A percentile compares a stretch with the other conserved stretches of the same genome.
Conservation (phyloP, 2,329 filamentous ascomycete species). For the Colletotrichum siamense region DNA sequence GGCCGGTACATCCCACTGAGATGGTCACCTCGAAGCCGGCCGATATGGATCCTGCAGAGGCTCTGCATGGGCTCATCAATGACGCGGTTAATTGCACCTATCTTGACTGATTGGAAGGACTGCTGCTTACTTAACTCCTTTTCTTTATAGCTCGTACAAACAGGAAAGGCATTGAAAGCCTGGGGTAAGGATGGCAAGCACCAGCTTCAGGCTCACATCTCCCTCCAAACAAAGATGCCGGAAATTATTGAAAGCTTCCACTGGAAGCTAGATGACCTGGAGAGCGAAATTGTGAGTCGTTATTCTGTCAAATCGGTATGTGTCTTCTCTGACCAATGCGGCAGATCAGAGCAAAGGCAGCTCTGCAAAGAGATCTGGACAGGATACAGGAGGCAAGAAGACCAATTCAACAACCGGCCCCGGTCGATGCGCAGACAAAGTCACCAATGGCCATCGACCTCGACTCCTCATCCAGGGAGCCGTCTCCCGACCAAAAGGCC, state of each 20-base stretch:
- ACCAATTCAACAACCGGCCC: constrained; percentile 24
- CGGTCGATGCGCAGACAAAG: constrained; percentile 40
- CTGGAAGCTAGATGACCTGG: constrained; percentile 59
- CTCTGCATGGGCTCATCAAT: constrained; percentile 59
- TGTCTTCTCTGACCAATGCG: not conserved
- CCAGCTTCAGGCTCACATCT: constrained; percentile 36
- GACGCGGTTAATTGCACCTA: constrained; percentile 52
- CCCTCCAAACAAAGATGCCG: constrained; percentile 46
- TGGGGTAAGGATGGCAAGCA: constrained; percentile 47
- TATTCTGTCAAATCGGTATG: not conserved
- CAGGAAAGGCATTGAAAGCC: constrained; percentile 60
- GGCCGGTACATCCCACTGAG: not conserved
- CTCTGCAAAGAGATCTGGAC: constrained; percentile 60
- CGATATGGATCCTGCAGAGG: constrained; percentile 39
- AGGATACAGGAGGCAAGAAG: constrained; percentile 31
- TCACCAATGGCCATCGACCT: constrained; percentile 41
- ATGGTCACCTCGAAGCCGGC: constrained; percentile 8
- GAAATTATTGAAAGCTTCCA: constrained; percentile 57
- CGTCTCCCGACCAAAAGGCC: not conserved
- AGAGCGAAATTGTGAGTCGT: constrained; percentile 59
- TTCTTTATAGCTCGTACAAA: constrained; percentile 57
- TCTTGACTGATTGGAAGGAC: not conserved
- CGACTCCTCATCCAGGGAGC: constrained; percentile 35
- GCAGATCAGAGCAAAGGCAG: constrained; percentile 60
- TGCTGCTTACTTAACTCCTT: too few species aligned